Percentiles rank a stretch among this genome's conserved stretches.
phyloP scores from a whole-genome alignment of 2,329 filamentous ascomycete genomes.

The Dactylonectria macrodidyma region DNA sequence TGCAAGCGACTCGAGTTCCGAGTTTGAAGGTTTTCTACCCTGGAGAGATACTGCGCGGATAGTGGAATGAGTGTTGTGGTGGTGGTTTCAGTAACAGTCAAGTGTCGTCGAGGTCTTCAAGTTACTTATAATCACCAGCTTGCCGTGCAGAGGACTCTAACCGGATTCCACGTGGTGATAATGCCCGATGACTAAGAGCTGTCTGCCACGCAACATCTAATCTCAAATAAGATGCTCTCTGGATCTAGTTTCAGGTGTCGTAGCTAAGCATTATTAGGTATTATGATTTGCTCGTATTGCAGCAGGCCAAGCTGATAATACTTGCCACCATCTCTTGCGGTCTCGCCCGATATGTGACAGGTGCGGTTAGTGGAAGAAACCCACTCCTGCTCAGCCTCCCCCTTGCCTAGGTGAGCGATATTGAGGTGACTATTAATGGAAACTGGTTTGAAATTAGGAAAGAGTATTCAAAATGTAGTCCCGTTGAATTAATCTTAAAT shows the following conservation, averaged over 20 bases:
- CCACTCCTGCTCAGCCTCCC: not conserved
- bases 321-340: not conserved
- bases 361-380: not conserved
- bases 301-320: slow-evolving; percentile 1
- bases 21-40: not conserved
- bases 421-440: not conserved
- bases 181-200: slow-evolving; percentile 24
- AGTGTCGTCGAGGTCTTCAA: not conserved
- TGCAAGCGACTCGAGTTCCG: not conserved
- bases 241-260: not conserved
- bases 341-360: not conserved
- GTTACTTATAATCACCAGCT: not conserved
- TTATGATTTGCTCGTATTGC: slow-evolving; percentile 9
- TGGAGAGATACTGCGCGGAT: not conserved
- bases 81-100: not conserved
- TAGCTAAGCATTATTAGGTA: slow-evolving; percentile 17
- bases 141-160: not conserved
- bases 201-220: not conserved
- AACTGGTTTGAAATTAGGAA: not conserved
- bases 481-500: not conserved
- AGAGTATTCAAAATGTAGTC: not conserved
- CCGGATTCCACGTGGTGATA: not conserved
- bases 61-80: not conserved
- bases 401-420: slow-evolving; percentile 1
- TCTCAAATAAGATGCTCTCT: not conserved